Evolutionary conservation across 345 rosid genomes (phyloP).

Genomic region (Eucalyptus pumila): DNA sequence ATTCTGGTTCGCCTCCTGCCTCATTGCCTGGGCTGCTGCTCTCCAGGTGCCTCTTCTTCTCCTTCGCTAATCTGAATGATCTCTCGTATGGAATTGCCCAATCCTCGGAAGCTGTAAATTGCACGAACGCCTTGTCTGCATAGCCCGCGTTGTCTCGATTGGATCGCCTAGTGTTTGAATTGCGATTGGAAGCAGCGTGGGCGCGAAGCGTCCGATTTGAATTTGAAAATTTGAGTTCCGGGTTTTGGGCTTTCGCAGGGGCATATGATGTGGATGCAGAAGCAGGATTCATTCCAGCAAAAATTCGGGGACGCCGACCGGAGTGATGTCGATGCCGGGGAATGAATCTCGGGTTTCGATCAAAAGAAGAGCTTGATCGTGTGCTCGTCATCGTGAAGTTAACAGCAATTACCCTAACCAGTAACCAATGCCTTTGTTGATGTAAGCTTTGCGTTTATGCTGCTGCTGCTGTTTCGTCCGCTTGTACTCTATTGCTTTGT

Average conservation of each 20-base stretch:
- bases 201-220: not conserved
- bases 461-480: not conserved
- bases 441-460: not conserved
- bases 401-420: not conserved
- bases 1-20: conserved; percentile 75
- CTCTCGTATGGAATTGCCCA: not conserved
- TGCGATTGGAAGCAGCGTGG: not conserved
- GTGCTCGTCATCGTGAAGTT: not conserved
- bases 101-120: not conserved
- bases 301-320: conserved; percentile 29
- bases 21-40: conserved; percentile 85
- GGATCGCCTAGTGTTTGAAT: not conserved
- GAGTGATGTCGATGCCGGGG: not conserved
- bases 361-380: not conserved
- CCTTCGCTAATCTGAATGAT: not conserved
- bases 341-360: not conserved
- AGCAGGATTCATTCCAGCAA: conserved; percentile 70
- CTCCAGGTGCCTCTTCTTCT: conserved; percentile 42
- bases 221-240: not conserved
- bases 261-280: conserved; percentile 87
- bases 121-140: not conserved
- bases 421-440: not conserved
- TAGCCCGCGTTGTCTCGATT: not conserved
- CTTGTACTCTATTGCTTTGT: not conserved
- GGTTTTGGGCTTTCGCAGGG: conserved; percentile 29